Evolutionary conservation across 352 stramenopile species (phyloP), one percentile per base, ranked within the genome.

Genomic region (Globisporangium emineosum): DNA sequence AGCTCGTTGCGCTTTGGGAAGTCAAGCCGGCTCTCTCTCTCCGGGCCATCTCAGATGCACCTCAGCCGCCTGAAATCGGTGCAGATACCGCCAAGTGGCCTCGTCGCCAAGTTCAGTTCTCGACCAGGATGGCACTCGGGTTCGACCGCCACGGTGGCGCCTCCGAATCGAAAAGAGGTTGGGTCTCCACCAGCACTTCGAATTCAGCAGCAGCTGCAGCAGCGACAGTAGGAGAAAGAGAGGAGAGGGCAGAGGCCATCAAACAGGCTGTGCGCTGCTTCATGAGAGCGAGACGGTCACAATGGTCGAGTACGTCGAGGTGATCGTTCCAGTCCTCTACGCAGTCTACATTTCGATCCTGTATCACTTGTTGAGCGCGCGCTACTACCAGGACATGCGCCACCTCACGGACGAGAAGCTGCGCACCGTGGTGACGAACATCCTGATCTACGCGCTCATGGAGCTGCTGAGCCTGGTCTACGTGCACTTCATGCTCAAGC

Each of bases 251-350:
- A 13, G 13, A n/a, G 10, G 13, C 21, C 12, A 2, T 21, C 30
- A 27, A 15, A 6, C 33, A 47, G n/a, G 23, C n/a, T 0, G 54
- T 12, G 12, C 54, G 33, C n/a, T 50, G 17, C 54, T 60, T 4
- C 54, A 60, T 21, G 32, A 51, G 33, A 50, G 54, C 12, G 54
- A 60, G 23, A 7, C n/a, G n/a, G n/a, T 60, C 5, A 33, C 21
- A 0, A 21, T 60, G 9, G 33, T 61, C 12, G 55, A 61, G 35
- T 61, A 50, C 55, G 50, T 61, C 19, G 37, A 61, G 55, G 40
- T 40, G 13, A 23, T 52, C 37, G 55, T 61, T 6, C 55, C 55
- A 2, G 8, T 57, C 17, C 7, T 64, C 17, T 64, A 64, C 23
- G n/a, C 57, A 15, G 30, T 56, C 21, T 56, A 64, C 57, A n/a